A percentile compares a stretch with the other conserved stretches of the same genome.
phyloP scores from a whole-genome alignment of 495 filamentous ascomycete species.

The Delitschia confertaspora region DNA sequence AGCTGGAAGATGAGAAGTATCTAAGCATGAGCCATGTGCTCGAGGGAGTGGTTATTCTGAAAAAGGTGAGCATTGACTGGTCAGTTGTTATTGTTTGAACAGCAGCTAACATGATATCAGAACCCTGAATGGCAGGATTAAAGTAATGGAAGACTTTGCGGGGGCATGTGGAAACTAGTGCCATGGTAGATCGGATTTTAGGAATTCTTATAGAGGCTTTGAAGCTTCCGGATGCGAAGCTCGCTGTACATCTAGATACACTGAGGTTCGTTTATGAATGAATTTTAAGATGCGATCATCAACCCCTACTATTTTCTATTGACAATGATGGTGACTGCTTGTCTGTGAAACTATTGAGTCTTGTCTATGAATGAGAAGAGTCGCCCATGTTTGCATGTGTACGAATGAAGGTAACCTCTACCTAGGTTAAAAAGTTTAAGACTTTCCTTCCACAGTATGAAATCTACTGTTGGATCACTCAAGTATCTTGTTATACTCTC shows the following conservation, averaged over 20 bases:
- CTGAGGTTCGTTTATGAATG: too few relatives aligned
- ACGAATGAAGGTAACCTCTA: too few relatives aligned
- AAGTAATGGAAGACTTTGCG: conserved; percentile 2
- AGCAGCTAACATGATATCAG: conserved; percentile 13
- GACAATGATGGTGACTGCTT: too few relatives aligned
- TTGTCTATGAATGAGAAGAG: too few relatives aligned
- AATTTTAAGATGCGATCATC: too few relatives aligned
- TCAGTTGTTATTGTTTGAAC: neutral
- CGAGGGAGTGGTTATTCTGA: conserved; percentile 90
- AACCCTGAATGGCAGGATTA: conserved; percentile 28
- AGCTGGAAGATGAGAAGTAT: conserved; percentile 97
- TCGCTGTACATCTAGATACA: conserved; percentile 24
- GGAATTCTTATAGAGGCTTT: conserved; percentile 23
- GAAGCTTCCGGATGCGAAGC: conserved; percentile 5
- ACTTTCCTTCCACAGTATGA: too few relatives aligned
- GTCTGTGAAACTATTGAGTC: too few relatives aligned
- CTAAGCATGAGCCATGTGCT: conserved; percentile 80
- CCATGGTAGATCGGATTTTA: neutral
- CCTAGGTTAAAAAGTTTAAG: too few relatives aligned
- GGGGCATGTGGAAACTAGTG: neutral
- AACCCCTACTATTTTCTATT: too few relatives aligned
- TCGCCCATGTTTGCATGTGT: too few relatives aligned
- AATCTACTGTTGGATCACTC: too few relatives aligned
- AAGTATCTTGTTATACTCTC: too few relatives aligned
- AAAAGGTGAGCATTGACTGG: conserved; percentile 59